Evolutionary conservation across 1,139 yeast species (phyloP), one percentile per base, ranked within the genome.

Genomic region (Hansenula anomala): DNA sequence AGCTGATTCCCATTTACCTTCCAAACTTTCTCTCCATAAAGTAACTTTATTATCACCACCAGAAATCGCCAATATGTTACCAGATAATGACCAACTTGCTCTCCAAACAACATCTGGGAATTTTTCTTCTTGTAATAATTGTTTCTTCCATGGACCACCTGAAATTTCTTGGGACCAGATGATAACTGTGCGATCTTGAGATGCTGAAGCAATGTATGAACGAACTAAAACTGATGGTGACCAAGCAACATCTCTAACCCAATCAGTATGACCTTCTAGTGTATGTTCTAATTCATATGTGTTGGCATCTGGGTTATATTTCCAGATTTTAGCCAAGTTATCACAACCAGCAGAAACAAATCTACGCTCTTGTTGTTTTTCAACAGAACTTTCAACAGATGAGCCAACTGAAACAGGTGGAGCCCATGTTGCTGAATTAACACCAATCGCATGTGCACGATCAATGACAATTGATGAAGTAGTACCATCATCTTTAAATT

Each of bases 191-290:
- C 89, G 82, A 62, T 94, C 98, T 66, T 94, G 98, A 16, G 97
- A 90, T 14, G 97, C 97, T 34, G 96, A 83, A n/a, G 98, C 98
- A 56, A 92, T 85, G 61, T 89, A 92, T 16, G 95, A 80, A 52
- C 88, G 85, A 36, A 88, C 76, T 45, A 92, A 71, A 33, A 87
- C 80, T 1, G 95, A 82, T 36, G 97, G 96, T 15, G 96, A 88
- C 98, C 98, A 92, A 8, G 95, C 90, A 43, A 92, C 97, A 61
- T 92, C 99, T 60, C 98, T 80, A 28, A 92, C 97, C 98, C 98
- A 94, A 64, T 92, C 98, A 17, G 87, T 71, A 61, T 94, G 98
- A 31, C 97, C 98, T 49, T 81, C 83, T 42, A 92, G 73, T 33
- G 77, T 74, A 31, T 83, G 81, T 61, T 92, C 97, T 55, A 81